Evolutionary conservation across 495 filamentous ascomycete species (phyloP).

Genomic region (Elasticomyces elasticus): DNA sequence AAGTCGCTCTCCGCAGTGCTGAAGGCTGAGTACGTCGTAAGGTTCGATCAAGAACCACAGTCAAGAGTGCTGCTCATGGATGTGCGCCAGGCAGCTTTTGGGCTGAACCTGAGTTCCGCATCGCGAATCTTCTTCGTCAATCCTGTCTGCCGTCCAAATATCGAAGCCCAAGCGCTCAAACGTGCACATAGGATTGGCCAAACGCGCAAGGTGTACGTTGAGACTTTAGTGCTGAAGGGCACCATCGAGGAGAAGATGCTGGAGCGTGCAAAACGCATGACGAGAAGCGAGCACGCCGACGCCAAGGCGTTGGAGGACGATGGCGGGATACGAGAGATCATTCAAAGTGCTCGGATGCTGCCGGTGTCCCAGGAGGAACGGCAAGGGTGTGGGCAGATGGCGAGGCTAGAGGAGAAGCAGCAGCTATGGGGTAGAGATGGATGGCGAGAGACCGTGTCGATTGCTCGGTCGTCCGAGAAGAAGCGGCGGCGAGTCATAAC

Average conservation of each 20-base stretch:
- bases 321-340: slow-evolving; percentile 63
- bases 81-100: slow-evolving; percentile 74
- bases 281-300: slow-evolving; percentile 58
- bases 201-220: slow-evolving; percentile 66
- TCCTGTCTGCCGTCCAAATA: slow-evolving; percentile 73
- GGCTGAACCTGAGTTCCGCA: slow-evolving; percentile 71
- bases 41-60: slow-evolving; percentile 58
- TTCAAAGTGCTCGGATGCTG: slow-evolving; percentile 60
- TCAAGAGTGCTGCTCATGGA: slow-evolving; percentile 81
- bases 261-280: slow-evolving; percentile 64
- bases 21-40: slow-evolving; percentile 60
- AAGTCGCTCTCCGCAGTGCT: slow-evolving; percentile 51
- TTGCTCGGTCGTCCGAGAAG: not conserved
- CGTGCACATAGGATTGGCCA: slow-evolving; percentile 85
- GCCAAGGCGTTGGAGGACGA: slow-evolving; percentile 70
- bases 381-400: slow-evolving; percentile 44
- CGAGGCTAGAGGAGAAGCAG: slow-evolving; percentile 43
- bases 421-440: slow-evolving; percentile 46
- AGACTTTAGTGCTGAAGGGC: slow-evolving; percentile 63
- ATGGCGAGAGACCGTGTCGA: slow-evolving; percentile 10
- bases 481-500: not conserved
- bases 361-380: slow-evolving; percentile 41
- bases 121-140: slow-evolving; percentile 87
- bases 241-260: slow-evolving; percentile 84
- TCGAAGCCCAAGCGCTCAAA: slow-evolving; percentile 88